Conservation (phyloP, 2,329 filamentous ascomycete genomes). For the Microcera coccophila region DNA sequence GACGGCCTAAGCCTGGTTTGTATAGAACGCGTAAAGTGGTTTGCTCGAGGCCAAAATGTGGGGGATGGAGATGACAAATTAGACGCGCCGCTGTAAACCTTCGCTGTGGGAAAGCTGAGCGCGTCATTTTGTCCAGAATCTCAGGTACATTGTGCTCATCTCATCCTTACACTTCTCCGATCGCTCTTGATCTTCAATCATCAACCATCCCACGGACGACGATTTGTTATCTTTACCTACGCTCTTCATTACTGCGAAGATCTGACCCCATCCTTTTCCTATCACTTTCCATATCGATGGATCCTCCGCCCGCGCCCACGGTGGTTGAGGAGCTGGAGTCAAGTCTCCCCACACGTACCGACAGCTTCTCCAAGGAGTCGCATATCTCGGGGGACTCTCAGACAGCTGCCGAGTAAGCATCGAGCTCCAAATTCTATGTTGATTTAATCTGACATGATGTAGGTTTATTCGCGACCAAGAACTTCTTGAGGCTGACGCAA, state of each 20-base stretch:
- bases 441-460: conserved; percentile 2
- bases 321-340: conserved; percentile 21
- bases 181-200: background rate
- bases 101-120: too few species aligned
- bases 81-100: too few species aligned
- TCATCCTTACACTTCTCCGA: background rate
- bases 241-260: background rate
- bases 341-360: conserved; percentile 40
- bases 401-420: conserved; percentile 65
- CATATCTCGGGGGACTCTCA: conserved; percentile 60
- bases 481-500: conserved; percentile 87
- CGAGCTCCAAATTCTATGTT: background rate
- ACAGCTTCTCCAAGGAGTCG: conserved; percentile 58
- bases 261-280: conserved; percentile 17
- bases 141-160: background rate
- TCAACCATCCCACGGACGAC: background rate
- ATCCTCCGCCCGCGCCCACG: conserved; percentile 31
- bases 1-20: conserved; percentile 29
- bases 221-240: background rate
- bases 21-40: conserved; percentile 36
- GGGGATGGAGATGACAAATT: background rate
- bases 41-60: background rate
- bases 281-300: conserved; percentile 41
- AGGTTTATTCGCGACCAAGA: conserved; percentile 89
- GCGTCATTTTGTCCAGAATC: background rate